Conservation (phyloP, 495 filamentous ascomycete genomes). For the Lasiosphaeria ovina region DNA sequence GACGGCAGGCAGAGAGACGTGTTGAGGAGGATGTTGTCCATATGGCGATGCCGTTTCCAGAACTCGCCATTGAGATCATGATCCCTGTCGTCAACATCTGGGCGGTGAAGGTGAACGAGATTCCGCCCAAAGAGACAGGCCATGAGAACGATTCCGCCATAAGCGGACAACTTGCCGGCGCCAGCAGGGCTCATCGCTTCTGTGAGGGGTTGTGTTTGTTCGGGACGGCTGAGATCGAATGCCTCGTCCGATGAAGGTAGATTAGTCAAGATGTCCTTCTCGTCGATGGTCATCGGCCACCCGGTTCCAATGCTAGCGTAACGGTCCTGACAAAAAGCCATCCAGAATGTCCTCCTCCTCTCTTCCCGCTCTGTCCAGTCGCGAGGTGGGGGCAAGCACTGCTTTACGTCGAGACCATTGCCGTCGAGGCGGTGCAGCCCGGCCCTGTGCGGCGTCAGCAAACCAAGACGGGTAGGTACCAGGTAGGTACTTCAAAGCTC, state of each 20-base stretch:
- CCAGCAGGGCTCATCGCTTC: slow-evolving; percentile 73
- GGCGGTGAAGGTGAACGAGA: slow-evolving; percentile 88
- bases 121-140: slow-evolving; percentile 93
- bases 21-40: slow-evolving; percentile 89
- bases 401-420: slow-evolving; percentile 84
- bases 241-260: slow-evolving; percentile 82
- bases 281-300: slow-evolving; percentile 93
- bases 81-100: slow-evolving; percentile 76
- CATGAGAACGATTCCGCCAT: slow-evolving; percentile 79
- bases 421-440: slow-evolving; percentile 89
- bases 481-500: not conserved
- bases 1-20: slow-evolving; percentile 79
- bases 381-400: slow-evolving; percentile 76
- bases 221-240: slow-evolving; percentile 75
- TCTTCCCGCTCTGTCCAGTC: slow-evolving; percentile 96
- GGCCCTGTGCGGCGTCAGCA: slow-evolving; percentile 52
- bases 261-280: slow-evolving; percentile 85
- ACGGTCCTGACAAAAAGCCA: slow-evolving; percentile 83
- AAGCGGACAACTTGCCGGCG: slow-evolving; percentile 68
- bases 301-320: slow-evolving; percentile 97
- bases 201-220: slow-evolving; percentile 63
- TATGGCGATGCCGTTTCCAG: slow-evolving; percentile 86
- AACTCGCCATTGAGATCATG: slow-evolving; percentile 90
- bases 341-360: slow-evolving; percentile 89
- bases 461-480: not conserved